Base-by-base conservation (phyloP, 2,329 filamentous ascomycete species). In the Talaromyces sp. region DNA sequence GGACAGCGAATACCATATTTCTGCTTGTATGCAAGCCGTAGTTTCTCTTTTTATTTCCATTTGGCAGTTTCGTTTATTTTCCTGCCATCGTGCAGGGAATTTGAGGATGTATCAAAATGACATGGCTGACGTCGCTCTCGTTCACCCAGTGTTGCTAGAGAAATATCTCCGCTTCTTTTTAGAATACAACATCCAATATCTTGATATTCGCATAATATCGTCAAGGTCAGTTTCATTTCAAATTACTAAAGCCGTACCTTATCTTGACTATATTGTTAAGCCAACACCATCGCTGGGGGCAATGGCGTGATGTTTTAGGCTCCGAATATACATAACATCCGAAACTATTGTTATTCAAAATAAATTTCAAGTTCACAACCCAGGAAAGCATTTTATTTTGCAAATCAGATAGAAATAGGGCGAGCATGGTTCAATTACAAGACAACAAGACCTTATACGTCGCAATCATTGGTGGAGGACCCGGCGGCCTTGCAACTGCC, bases 401-500 rank as follows among this genome's bases (percentile, higher is more conserved):
- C 36, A 22, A 0, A 6, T 47, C 43, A 47, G 8, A 8, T 17
- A n/a, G 11, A 22, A 15, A 34, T 0, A 5, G 7, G 15, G 2
- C 11, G 0, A n/a, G 6, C 17, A 63, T 56, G 61, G 49, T 25
- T n/a, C 27, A 43, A 15, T 25, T 40, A 62, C 47, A 7, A 54
- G 31, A 62, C 11, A 13, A 58, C 15, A 40, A 60, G 51, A 58
- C 71, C 75, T 29, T 66, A 11, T 53, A 40, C n/a, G 45, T 79
- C 2, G 79, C 78, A 3, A 79, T 82, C 29, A 70, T 80, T 29
- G 79, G 80, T 29, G 77, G 72, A 5, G 77, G 77, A 13, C 76
- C 77, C 0, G 77, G 74, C 4, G 76, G 79, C 8, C 70, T 84
- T 0, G 80, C 75, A 7, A 76, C 80, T 1, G 82, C 81, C 3